Evolutionary conservation across 2,329 filamentous ascomycete genomes (phyloP).

Genomic region (Neophaeococcomyces aloes): DNA sequence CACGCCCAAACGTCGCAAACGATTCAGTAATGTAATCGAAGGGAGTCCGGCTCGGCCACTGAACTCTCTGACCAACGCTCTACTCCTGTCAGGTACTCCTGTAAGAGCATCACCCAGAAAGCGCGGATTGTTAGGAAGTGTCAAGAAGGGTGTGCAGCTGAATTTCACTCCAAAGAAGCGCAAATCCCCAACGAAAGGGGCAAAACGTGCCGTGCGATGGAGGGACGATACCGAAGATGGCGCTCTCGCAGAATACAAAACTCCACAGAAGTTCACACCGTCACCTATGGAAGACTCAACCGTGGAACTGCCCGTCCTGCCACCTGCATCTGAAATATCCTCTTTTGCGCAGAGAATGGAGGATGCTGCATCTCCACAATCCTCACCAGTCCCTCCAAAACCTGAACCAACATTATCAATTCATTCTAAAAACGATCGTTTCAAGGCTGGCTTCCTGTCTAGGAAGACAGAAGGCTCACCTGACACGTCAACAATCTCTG

Average conservation of each 20-base stretch:
- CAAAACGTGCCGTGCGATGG: slow-evolving; percentile 78
- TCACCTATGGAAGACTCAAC: slow-evolving; percentile 38
- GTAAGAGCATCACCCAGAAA: slow-evolving; percentile 71
- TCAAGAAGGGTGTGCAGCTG: slow-evolving; percentile 54
- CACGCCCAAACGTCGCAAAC: slow-evolving; percentile 63
- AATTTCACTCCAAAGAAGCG: slow-evolving; percentile 75
- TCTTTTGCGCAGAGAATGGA: slow-evolving; percentile 26
- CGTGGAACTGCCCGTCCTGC: slow-evolving; percentile 42
- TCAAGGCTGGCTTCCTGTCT: slow-evolving; percentile 78
- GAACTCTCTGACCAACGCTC: slow-evolving; percentile 22
- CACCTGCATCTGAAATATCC: slow-evolving; percentile 44
- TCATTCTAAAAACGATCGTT: slow-evolving; percentile 60
- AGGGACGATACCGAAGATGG: slow-evolving; percentile 82
- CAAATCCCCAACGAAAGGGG: slow-evolving; percentile 47
- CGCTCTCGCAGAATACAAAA: slow-evolving; percentile 80
- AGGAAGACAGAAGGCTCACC: slow-evolving; percentile 58
- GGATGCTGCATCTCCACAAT: slow-evolving; percentile 31
- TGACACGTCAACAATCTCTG: slow-evolving; percentile 30
- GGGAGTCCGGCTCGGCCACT: slow-evolving; percentile 40
- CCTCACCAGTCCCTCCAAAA: slow-evolving; percentile 47
- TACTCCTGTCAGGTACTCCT: slow-evolving; percentile 48
- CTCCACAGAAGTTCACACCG: slow-evolving; percentile 54
- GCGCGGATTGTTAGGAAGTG: slow-evolving; percentile 51
- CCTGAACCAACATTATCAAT: slow-evolving; percentile 49
- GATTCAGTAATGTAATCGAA: slow-evolving; percentile 27